Conservation (phyloP, 2,329 filamentous ascomycete genomes). For the Elsinoe fawcettii region DNA sequence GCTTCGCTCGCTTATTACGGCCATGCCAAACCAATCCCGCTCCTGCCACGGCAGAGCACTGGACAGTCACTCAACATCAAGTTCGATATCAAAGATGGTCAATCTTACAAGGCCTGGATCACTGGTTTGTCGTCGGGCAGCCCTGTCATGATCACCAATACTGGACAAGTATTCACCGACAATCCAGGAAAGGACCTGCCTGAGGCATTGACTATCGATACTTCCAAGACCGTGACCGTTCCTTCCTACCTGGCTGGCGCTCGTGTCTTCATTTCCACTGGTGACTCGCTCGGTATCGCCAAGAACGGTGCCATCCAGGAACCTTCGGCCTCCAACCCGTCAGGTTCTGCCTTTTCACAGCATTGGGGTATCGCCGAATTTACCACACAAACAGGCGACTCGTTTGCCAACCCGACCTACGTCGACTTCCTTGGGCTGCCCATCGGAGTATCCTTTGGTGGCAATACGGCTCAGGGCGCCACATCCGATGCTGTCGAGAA, state of each 20-base stretch:
- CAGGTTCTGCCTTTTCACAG: neutral
- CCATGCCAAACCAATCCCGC: neutral
- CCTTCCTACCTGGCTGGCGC: neutral
- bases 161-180: neutral
- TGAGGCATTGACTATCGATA: neutral
- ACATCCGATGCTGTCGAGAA: slow-evolving; percentile 47
- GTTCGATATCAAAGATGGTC: neutral
- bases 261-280: neutral
- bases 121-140: neutral
- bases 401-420: slow-evolving; percentile 31
- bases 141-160: neutral
- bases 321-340: neutral
- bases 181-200: neutral
- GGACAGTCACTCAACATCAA: slow-evolving; percentile 1
- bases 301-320: neutral
- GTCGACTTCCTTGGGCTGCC: slow-evolving; percentile 34
- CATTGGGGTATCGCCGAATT: slow-evolving; percentile 37
- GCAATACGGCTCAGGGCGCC: slow-evolving; percentile 49
- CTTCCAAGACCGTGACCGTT: neutral
- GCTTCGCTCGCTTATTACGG: neutral
- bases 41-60: neutral
- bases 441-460: slow-evolving; percentile 44
- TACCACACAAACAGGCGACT: slow-evolving; percentile 31
- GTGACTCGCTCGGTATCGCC: neutral
- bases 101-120: neutral